Conservation (phyloP, 352 stramenopile genomes). For the Phytophthora citrophthora region DNA sequence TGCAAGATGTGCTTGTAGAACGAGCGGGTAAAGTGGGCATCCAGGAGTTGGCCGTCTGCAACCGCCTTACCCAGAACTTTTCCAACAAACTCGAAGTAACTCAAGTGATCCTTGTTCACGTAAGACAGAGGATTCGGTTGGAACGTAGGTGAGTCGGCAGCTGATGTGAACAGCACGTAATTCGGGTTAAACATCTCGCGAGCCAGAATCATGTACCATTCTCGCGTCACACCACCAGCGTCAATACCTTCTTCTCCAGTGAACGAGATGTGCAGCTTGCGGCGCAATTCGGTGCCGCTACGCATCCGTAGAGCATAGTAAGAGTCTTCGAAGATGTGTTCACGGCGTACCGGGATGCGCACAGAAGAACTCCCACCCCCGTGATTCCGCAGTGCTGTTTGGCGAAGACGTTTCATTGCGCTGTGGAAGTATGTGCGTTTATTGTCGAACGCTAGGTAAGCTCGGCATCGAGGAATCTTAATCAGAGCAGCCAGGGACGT, state of each 20-base stretch:
- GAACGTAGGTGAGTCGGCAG: slow-evolving; percentile 98
- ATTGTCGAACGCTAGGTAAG: slow-evolving; percentile 99
- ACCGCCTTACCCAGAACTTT: slow-evolving; percentile 99
- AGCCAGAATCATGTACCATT: slow-evolving; percentile 99
- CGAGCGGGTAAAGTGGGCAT: slow-evolving; percentile 98
- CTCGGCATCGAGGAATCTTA: slow-evolving; percentile 94
- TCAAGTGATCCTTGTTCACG: slow-evolving; percentile 99
- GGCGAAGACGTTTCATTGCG: slow-evolving; percentile 92
- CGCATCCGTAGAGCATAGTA: slow-evolving; percentile 98
- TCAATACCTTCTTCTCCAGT: slow-evolving; percentile 98
- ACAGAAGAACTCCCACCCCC: slow-evolving; percentile 92
- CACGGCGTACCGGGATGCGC: slow-evolving; percentile 90
- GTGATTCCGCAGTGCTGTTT: slow-evolving; percentile 83
- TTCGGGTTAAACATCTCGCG: slow-evolving; percentile 99
- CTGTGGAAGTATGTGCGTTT: slow-evolving; percentile 99
- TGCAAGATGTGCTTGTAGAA: slow-evolving; percentile 99
- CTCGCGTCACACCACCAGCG: slow-evolving; percentile 97
- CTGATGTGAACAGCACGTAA: slow-evolving; percentile 99
- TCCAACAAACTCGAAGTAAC: slow-evolving; percentile 98
- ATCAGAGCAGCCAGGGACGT: slow-evolving; percentile 96
- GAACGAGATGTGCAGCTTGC: slow-evolving; percentile 98
- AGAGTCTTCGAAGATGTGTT: slow-evolving; percentile 99
- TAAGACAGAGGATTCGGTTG: slow-evolving; percentile 99
- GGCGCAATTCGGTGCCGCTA: slow-evolving; percentile 96
- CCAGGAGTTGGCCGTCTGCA: slow-evolving; percentile 97